Conservation (phyloP, 2,329 filamentous ascomycete genomes). For the Fusarium guadeloupense region DNA sequence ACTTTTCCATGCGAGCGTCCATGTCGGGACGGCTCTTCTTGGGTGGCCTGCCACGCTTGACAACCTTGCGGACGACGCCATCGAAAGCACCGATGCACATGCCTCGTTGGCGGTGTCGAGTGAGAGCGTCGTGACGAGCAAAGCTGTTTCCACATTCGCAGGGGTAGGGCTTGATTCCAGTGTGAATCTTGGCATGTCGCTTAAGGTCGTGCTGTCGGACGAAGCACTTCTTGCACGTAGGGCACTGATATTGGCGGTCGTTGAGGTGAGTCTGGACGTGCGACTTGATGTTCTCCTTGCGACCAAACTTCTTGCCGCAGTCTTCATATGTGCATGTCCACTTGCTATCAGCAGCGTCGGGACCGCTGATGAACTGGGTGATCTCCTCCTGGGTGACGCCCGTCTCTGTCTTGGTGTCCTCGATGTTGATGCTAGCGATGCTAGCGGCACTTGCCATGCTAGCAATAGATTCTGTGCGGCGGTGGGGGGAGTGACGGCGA, state of each 20-base stretch:
- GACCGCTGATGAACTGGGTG: slow-evolving; percentile 75
- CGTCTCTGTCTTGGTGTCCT: slow-evolving; percentile 76
- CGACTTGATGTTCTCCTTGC: slow-evolving; percentile 98
- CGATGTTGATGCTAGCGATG: slow-evolving; percentile 70
- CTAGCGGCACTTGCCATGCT: slow-evolving; percentile 67
- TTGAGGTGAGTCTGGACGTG: slow-evolving; percentile 98
- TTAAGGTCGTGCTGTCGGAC: slow-evolving; percentile 97
- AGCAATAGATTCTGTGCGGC: slow-evolving; percentile 68
- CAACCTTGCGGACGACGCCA: slow-evolving; percentile 70
- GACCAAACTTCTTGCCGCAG: slow-evolving; percentile 91
- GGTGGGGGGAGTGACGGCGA: slow-evolving; percentile 52
- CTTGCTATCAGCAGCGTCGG: slow-evolving; percentile 77
- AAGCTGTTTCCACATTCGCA: slow-evolving; percentile 96
- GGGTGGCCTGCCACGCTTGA: slow-evolving; percentile 68
- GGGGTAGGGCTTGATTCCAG: slow-evolving; percentile 92
- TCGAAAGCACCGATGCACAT: slow-evolving; percentile 98
- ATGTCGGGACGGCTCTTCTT: slow-evolving; percentile 68
- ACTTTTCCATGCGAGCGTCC: slow-evolving; percentile 66
- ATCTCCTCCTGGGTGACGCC: slow-evolving; percentile 90
- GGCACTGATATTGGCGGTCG: slow-evolving; percentile 94
- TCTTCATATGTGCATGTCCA: slow-evolving; percentile 80
- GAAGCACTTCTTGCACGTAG: slow-evolving; percentile 93
- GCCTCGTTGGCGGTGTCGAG: slow-evolving; percentile 90
- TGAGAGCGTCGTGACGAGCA: slow-evolving; percentile 93
- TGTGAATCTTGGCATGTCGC: slow-evolving; percentile 96